phyloP scores from a whole-genome alignment of 768 basidiomycete genomes.

The Phlebiopsis gigantea region DNA sequence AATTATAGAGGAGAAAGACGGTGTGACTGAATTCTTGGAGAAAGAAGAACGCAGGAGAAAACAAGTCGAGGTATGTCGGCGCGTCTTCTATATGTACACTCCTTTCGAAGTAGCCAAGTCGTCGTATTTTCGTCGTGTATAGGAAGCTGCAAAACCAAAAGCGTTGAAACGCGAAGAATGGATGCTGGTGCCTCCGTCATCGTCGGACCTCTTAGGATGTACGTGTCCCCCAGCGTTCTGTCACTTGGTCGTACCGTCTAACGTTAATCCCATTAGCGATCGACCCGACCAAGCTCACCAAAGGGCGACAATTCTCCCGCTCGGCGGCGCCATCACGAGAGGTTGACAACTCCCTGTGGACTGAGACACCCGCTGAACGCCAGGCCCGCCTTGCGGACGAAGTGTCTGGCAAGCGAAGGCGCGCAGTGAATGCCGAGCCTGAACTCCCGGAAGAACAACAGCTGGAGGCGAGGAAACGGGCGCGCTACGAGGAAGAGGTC shows the following conservation, averaged over 20 bases:
- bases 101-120: conserved; percentile 8
- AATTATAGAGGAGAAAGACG: conserved; percentile 44
- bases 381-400: conserved; percentile 93
- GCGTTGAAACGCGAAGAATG: conserved; percentile 84
- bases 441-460: conserved; percentile 38
- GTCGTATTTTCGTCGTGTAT: not conserved
- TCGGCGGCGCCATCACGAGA: conserved; percentile 34
- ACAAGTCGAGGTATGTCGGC: conserved; percentile 48
- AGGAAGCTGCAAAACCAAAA: conserved; percentile 76
- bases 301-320: conserved; percentile 74
- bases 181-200: conserved; percentile 94
- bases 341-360: conserved; percentile 78
- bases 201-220: conserved; percentile 77
- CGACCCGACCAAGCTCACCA: conserved; percentile 77
- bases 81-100: not conserved
- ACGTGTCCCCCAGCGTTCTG: conserved; percentile 26
- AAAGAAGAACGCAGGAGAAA: conserved; percentile 74
- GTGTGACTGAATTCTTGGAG: conserved; percentile 79
- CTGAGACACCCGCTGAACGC: conserved; percentile 91
- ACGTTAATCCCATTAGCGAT: conserved; percentile 53
- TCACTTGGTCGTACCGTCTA: not conserved
- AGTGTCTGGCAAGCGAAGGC: conserved; percentile 84
- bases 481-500: conserved; percentile 64
- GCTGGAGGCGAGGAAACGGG: conserved; percentile 45
- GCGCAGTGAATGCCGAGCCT: conserved; percentile 49